Evolutionary conservation across 1,139 yeast genomes (phyloP), one percentile per base, ranked within the genome.

Genomic region (Suhomyces choctaworum): DNA sequence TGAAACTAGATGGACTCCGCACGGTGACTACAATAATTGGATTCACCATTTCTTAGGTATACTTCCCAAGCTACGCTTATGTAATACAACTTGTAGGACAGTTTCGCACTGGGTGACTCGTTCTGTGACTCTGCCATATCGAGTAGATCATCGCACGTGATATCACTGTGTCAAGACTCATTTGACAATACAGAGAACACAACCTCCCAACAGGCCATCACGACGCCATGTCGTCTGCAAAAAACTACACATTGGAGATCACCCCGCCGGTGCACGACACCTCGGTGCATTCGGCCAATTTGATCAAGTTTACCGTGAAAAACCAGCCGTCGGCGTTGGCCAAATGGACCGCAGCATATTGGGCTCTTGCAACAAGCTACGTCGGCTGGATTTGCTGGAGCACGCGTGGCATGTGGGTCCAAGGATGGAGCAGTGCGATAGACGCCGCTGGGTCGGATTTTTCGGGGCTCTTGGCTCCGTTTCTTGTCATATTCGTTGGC

Each of bases 191-290:
- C 25, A 11, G 13, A 29, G 12, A 28, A n/a, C 10, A 14, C n/a
- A 27, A 23, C 13, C 19, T 22, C 16, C 5, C 25, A n/a, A 22
- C 31, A 17, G 2, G 10, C 17, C 16, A n/a, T 15, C 15, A 22
- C 29, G 23, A 29, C 33, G 28, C 11, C 27, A 62, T 63, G 69
- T 60, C 67, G 26, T 58, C 66, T 6, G 38, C 52, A 24, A 64
- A 64, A 41, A 58, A 62, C 44, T 64, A 54, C 44, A 41, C 45
- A 15, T 50, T 65, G 35, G 63, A 61, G 30, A 53, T 62, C 25
- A 44, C 50, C 16, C 66, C 67, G 10, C 38, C 42, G 11, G 25
- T 43, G n/a, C 41, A 41, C 7, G 25, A 28, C 21, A 34, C 23
- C 12, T 16, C 24, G 11, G 34, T 25, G n/a, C 28, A 22, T 13